Evolutionary conservation across 371 early-diverging fungal species (phyloP), one percentile per base, ranked within the genome.

Genomic region (Mortierella sp.): DNA sequence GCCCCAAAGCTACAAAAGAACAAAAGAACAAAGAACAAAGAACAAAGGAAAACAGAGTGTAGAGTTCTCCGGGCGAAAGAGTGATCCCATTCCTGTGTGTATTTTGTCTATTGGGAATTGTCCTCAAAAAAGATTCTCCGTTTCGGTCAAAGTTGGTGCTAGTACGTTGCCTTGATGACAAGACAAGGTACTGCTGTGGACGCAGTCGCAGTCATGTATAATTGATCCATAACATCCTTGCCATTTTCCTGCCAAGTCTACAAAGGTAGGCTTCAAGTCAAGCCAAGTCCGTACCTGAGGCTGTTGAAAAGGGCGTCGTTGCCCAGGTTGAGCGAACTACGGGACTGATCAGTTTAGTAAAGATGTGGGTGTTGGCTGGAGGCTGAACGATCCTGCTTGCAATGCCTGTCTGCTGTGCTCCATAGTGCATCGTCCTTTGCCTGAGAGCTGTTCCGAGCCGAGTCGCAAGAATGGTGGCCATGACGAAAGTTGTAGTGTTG

Each of bases 201-300:
- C 13, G 48, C 13, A 46, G 48, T 31, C 31, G 31, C 31, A 19
- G 54, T 28, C 50, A 26, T 28, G 37, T 11, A 19, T 57, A 48
- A 4, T 59, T 26, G 44, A 19, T 26, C 28, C 21, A n/a, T 11
- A n/a, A 8, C n/a, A 16, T 48, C 31, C 50, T 19, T 26, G 16
- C 3, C 3, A 21, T 3, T 40, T 34, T 28, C 57, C 48, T 40
- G 48, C 8, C 26, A 46, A 13, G 16, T 1, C 21, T 59, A 21
- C 37, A 9, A n/a, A n/a, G 0, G 13, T 40, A 11, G 51, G 14
- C 4, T 31, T 26, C 14, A 31, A 16, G 31, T 24, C 57, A 57
- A 57, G 11, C 28, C 28, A 57, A 28, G 2, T 28, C 13, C 34
- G 55, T 83, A 83, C 83, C 79, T 74, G 83, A 76, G 48, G 40